These are phyloP conservation scores for Ceratocystis papillata DNA, from an alignment of 2,329 filamentous ascomycete genomes.

Conservation along the genomic window DNA sequence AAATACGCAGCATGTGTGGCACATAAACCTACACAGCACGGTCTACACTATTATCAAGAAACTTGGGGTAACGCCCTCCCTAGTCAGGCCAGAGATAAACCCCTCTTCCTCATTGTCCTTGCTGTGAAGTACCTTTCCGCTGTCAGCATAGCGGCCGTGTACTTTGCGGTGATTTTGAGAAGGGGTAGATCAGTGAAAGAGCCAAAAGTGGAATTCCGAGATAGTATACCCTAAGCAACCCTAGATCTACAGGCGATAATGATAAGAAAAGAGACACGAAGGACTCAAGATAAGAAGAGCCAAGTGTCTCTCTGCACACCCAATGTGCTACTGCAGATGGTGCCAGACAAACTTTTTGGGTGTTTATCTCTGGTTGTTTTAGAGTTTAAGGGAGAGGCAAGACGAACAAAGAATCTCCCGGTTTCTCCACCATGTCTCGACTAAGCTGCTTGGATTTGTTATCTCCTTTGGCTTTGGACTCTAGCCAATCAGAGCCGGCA, in stretches of 20 bases:
- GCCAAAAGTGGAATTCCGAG: neutral
- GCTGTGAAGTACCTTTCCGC: neutral
- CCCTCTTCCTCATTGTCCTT: neutral
- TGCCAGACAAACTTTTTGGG: too few species aligned
- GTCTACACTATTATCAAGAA: neutral
- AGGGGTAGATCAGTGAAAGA: neutral
- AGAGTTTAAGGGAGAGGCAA: too few species aligned
- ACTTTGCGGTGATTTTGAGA: neutral
- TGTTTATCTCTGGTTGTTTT: too few species aligned
- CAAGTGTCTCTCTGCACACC: too few species aligned
- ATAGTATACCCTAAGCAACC: neutral
- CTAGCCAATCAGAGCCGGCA: neutral
- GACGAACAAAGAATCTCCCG: neutral
- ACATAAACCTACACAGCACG: neutral
- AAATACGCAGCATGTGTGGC: neutral
- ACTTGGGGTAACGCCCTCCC: neutral
- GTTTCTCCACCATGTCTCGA: too few species aligned
- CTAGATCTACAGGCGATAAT: neutral
- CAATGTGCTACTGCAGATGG: too few species aligned
- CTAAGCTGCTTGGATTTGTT: neutral
- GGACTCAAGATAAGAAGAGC: neutral
- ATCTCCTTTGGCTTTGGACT: neutral
- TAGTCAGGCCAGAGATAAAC: neutral
- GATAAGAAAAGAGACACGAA: neutral
- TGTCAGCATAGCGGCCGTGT: neutral